phyloP scores from a whole-genome alignment of 1,284 basidiomycete genomes.

The Trametes versicolor region DNA sequence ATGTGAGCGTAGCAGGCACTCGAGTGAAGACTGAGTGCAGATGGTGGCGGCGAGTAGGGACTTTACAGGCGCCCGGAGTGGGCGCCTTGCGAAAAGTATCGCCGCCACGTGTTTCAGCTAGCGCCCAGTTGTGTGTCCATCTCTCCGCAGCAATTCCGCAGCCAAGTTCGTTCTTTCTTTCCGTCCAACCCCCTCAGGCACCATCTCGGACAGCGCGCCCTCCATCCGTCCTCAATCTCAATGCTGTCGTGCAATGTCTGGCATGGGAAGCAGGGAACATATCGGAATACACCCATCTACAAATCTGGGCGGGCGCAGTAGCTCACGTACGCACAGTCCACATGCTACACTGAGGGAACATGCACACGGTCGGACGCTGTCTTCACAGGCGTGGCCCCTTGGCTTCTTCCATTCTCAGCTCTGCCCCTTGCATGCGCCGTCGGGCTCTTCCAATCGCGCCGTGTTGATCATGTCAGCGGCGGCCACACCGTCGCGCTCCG shows the following conservation, averaged over 20 bases:
- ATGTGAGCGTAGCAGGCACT: constrained; percentile 15
- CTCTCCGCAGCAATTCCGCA: background rate
- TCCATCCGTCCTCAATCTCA: background rate
- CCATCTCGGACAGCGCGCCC: background rate
- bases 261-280: background rate
- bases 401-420: constrained; percentile 8
- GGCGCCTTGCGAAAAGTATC: constrained; percentile 13
- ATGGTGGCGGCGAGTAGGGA: constrained; percentile 2
- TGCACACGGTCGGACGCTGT: constrained; percentile 7
- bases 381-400: constrained; percentile 10
- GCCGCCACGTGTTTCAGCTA: constrained; percentile 5
- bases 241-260: background rate
- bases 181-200: background rate
- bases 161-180: constrained; percentile 7
- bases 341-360: constrained; percentile 28
- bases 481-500: background rate
- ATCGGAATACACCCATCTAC: background rate
- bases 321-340: constrained; percentile 13
- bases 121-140: constrained; percentile 22
- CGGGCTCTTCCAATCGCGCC: background rate
- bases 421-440: background rate
- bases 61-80: background rate
- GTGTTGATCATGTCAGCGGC: background rate
- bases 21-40: background rate
- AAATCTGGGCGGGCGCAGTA: background rate